Evolutionary conservation across 345 rosid species (phyloP), one percentile per base, ranked within the genome.

Genomic region (Arabis hirsuta): DNA sequence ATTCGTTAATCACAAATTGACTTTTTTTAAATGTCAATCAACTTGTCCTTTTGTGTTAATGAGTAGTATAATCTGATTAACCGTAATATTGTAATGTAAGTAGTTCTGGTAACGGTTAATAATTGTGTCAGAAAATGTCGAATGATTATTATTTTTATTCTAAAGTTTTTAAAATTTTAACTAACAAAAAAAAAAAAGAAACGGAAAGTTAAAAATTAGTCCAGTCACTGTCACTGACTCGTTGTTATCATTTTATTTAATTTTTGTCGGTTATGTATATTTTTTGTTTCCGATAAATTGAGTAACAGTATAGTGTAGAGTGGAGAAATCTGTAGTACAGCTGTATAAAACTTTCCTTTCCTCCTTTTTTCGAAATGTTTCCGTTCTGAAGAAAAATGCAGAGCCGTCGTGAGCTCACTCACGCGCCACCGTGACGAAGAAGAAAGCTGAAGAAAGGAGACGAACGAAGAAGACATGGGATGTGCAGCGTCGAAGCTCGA

Each of bases 401-500:
- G 59, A 71, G 44, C 51, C 67, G 58, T 12, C 14, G 46, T 64
- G 72, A 73, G 60, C 43, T 50, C 72, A 48, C 44, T 59, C 77
- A 65, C 53, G 77, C 66, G 66, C 72, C 59, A 58, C 61, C 67
- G 66, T 22, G 20, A 73, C 76, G 55, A 38, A 22, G 24, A 22
- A 22, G 24, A 22, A 34, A 43, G 24, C 13, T 46, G 26, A 5
- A 19, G 32, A 1, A 26, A 26, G 64, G 12, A 55, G 58, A 41
- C n/a, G 58, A 58, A 62, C 42, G 22, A 36, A 1, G 41, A 19
- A 67, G 38, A 3, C 12, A 94, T 91, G 98, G 97, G 98, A 24
- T 94, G 98, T 68, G 55, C 98, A 29, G 93, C 91, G 13, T 94
- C 97, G 3, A 91, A 90, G 74, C 90, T 94, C 9, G 98, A 88